Percentiles rank a stretch among this genome's conserved stretches.
Conservation (phyloP, 306 rosid species). For the Betula pendula region DNA sequence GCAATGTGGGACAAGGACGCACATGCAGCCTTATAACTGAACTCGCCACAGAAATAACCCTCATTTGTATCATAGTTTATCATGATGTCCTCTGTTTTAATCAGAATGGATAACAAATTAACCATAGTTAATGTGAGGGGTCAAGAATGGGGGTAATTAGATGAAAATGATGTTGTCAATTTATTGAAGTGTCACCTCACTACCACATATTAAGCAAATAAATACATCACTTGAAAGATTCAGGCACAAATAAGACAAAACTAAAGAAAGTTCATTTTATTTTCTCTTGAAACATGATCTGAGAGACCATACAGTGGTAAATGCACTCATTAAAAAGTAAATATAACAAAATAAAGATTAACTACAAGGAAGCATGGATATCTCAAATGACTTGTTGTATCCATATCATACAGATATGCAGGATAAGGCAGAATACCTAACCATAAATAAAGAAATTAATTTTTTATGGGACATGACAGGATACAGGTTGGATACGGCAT, state of each 20-base stretch:
- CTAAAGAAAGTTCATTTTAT: no score
- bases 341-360: background rate
- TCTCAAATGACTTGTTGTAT: background rate
- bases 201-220: constrained; percentile 1
- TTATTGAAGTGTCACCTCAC: background rate
- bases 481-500: background rate
- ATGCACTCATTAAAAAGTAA: background rate
- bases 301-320: no score
- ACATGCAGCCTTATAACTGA: background rate
- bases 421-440: background rate
- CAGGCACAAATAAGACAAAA: no score
- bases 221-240: no score
- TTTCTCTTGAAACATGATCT: background rate
- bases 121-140: background rate
- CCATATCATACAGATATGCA: background rate
- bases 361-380: background rate
- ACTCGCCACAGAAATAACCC: background rate
- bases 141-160: background rate
- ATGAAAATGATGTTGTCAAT: background rate
- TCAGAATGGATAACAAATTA: background rate
- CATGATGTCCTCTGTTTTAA: background rate
- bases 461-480: background rate
- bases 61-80: background rate
- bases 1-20: background rate
- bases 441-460: background rate